Conservation (phyloP, 495 filamentous ascomycete species). For the Copromyces sp. region DNA sequence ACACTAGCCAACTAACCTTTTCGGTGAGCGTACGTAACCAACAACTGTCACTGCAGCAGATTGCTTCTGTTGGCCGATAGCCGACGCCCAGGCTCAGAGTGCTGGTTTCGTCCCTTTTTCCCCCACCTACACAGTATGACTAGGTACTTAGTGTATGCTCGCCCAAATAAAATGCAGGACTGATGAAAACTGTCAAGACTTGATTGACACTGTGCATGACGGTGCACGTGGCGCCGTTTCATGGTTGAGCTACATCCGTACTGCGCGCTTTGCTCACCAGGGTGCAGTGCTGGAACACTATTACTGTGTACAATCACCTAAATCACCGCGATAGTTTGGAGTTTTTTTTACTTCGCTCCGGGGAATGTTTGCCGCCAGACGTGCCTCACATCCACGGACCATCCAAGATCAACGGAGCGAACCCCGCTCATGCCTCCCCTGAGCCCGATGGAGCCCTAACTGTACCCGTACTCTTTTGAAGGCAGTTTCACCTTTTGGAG, state of each 20-base stretch:
- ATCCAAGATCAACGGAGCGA: not conserved
- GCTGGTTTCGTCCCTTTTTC: not conserved
- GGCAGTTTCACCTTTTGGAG: not conserved
- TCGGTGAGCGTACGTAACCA: not conserved
- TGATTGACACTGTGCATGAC: not conserved
- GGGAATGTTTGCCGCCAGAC: not conserved
- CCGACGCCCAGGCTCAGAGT: not conserved
- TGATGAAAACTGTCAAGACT: not conserved
- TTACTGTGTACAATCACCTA: too few species aligned
- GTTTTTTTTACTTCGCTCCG: not conserved
- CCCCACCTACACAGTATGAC: not conserved
- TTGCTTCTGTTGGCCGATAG: not conserved
- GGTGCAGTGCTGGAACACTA: too few species aligned
- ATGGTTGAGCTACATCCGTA: not conserved
- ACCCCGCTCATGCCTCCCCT: not conserved
- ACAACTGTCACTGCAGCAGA: not conserved
- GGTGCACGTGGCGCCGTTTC: not conserved
- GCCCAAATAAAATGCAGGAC: not conserved
- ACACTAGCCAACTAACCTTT: too few species aligned
- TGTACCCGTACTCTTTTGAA: not conserved
- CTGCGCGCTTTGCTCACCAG: not conserved
- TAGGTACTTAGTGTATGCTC: not conserved
- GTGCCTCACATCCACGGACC: not conserved
- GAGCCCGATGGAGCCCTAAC: not conserved
- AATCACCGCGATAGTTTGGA: not conserved